phyloP scores from a whole-genome alignment of 1,284 basidiomycete genomes.

The Cryptococcus deneoformans region DNA sequence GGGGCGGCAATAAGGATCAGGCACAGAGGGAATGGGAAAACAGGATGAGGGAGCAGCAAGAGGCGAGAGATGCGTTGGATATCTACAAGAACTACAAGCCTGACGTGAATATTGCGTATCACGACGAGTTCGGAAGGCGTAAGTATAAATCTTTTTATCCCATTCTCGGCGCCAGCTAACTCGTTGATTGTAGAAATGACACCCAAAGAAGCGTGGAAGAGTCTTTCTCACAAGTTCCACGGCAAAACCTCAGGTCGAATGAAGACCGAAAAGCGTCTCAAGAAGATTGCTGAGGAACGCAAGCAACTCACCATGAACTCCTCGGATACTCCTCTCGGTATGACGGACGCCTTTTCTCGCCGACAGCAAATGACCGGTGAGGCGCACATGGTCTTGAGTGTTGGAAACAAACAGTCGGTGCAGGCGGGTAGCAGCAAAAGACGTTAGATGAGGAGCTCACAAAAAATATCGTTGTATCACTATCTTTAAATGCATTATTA shows the following conservation, averaged over 20 bases:
- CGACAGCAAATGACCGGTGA: conserved; percentile 88
- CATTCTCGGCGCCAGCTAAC: neutral
- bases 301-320: conserved; percentile 87
- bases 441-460: conserved; percentile 1
- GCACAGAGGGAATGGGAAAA: conserved; percentile 94
- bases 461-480: conserved; percentile 3
- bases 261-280: conserved; percentile 90
- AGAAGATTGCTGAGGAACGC: conserved; percentile 91
- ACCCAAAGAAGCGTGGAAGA: conserved; percentile 97
- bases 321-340: conserved; percentile 87
- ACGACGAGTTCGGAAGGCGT: conserved; percentile 82
- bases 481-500: conserved; percentile 5
- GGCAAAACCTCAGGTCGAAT: conserved; percentile 90
- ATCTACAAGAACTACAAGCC: conserved; percentile 93
- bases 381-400: conserved; percentile 88
- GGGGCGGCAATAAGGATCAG: conserved; percentile 86
- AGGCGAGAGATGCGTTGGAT: conserved; percentile 78
- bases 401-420: conserved; percentile 85
- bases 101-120: conserved; percentile 93
- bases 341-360: conserved; percentile 85
- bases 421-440: conserved; percentile 18
- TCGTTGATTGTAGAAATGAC: conserved; percentile 55
- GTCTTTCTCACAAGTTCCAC: conserved; percentile 91
- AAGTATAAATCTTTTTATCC: conserved; percentile 11
- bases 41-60: conserved; percentile 82